These are phyloP conservation scores for Beauveria scarabaeidicola DNA, from an alignment of 2,329 filamentous ascomycete genomes.

Conservation along the genomic window DNA sequence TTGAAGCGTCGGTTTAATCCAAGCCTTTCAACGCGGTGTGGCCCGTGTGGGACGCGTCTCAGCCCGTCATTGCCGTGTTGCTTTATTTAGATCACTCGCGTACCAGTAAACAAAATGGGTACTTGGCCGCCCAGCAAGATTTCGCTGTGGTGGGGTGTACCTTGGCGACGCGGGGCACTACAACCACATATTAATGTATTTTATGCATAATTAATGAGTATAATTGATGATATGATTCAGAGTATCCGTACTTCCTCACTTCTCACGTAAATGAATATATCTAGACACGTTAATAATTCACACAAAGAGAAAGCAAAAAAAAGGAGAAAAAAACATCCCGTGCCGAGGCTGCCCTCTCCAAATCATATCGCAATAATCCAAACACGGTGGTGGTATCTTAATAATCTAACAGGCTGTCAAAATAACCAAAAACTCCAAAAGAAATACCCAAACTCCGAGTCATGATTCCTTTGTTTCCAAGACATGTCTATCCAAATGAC, in stretches of 20 bases:
- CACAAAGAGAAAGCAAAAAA: neutral
- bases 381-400: constrained; percentile 6
- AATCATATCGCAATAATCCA: neutral
- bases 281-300: neutral
- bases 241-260: no score
- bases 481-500: neutral
- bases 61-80: neutral
- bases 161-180: neutral
- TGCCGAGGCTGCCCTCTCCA: neutral
- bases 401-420: neutral
- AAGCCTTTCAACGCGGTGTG: neutral
- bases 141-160: neutral
- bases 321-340: neutral
- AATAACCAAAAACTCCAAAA: constrained; percentile 4
- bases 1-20: neutral
- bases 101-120: constrained; percentile 3
- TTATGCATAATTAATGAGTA: no score
- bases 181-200: no score
- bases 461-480: neutral
- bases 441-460: neutral
- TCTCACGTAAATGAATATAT: neutral
- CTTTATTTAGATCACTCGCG: neutral
- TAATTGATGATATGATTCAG: no score
- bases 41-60: constrained; percentile 5
- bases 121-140: constrained; percentile 5